These are phyloP conservation scores for Zanthoxylum bungeanum DNA, from an alignment of 345 rosid species.

Conservation along the genomic window DNA sequence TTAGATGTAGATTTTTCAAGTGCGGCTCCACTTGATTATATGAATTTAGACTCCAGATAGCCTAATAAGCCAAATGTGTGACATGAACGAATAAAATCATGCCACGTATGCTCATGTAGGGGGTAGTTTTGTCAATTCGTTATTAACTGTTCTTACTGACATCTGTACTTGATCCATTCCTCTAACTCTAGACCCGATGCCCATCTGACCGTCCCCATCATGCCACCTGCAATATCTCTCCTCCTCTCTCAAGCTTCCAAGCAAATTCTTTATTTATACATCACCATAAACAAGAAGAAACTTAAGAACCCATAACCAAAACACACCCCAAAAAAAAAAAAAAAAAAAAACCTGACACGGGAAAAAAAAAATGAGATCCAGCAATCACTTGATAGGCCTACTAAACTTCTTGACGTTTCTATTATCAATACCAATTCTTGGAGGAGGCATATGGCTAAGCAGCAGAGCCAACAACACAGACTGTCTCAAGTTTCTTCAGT, in stretches of 20 bases:
- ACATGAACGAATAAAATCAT: too few relatives aligned
- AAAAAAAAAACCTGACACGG: not conserved
- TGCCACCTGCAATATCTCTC: not conserved
- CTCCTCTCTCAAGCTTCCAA: not conserved
- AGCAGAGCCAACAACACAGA: slow-evolving; percentile 85
- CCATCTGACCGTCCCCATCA: not conserved
- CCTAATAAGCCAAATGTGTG: too few relatives aligned
- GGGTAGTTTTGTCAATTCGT: too few relatives aligned
- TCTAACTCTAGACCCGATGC: too few relatives aligned
- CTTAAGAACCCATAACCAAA: not conserved
- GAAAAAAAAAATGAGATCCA: slow-evolving; percentile 63
- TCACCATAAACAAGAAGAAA: not conserved
- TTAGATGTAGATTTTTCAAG: too few relatives aligned
- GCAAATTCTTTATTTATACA: not conserved
- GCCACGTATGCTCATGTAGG: too few relatives aligned
- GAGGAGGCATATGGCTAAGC: slow-evolving; percentile 99
- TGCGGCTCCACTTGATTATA: too few relatives aligned
- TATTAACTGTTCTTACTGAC: not conserved
- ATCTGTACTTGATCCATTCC: too few relatives aligned
- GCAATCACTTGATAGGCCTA: slow-evolving; percentile 75
- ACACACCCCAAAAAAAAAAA: not conserved
- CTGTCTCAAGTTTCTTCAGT: slow-evolving; percentile 84
- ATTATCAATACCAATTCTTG: slow-evolving; percentile 77
- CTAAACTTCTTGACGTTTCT: slow-evolving; percentile 87
- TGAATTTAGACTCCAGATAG: too few relatives aligned